Evolutionary conservation across 2,329 filamentous ascomycete species (phyloP).

Genomic region (Nigrograna mackinnonii): DNA sequence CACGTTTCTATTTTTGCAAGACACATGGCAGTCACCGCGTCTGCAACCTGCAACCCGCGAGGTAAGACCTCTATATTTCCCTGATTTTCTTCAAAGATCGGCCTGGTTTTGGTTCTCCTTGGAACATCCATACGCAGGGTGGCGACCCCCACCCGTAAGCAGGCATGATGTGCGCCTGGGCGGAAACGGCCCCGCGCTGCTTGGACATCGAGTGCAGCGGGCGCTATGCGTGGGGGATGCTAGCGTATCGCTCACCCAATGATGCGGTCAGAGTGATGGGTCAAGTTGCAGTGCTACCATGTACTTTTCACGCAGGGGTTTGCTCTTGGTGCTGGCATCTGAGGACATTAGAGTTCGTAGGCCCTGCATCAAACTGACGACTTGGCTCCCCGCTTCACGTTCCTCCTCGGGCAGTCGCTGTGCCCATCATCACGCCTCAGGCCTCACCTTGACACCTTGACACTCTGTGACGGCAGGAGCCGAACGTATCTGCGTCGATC

Average conservation of each 20-base stretch:
- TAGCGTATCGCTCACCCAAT: conserved; percentile 4
- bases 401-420: conserved; percentile 10
- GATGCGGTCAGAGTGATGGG: conserved; percentile 11
- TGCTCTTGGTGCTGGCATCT: too few relatives aligned
- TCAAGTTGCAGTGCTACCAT: conserved; percentile 15
- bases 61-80: conserved; percentile 15
- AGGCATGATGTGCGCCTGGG: conserved; percentile 3
- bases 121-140: conserved; percentile 4
- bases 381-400: conserved; percentile 20
- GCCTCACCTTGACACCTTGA: conserved; percentile 5
- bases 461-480: neutral
- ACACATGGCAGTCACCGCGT: neutral
- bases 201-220: conserved; percentile 4
- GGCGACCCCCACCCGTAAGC: neutral
- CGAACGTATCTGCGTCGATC: neutral
- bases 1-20: conserved; percentile 21
- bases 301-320: conserved; percentile 19
- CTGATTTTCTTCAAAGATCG: conserved; percentile 12
- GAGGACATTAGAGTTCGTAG: too few relatives aligned
- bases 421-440: conserved; percentile 38
- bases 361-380: conserved; percentile 29
- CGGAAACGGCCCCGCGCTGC: conserved; percentile 2
- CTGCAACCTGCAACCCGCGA: conserved; percentile 1
- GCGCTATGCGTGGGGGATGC: conserved; percentile 3
- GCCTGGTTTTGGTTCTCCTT: neutral